Evolutionary conservation across 495 filamentous ascomycete species (phyloP).

Genomic region (Penicillium roqueforti): DNA sequence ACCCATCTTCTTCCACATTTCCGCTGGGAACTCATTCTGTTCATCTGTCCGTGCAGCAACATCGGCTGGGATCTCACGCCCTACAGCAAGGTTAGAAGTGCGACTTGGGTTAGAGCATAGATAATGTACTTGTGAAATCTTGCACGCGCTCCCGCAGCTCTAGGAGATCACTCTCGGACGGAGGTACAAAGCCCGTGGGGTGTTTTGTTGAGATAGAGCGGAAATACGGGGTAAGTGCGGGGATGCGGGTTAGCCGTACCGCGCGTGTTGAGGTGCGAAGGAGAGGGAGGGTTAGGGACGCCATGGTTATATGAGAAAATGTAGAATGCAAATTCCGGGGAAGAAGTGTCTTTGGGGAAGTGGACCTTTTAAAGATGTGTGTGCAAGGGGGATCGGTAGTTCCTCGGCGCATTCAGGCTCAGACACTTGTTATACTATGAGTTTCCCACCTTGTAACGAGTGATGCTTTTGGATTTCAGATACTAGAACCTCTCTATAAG

Average conservation of each 20-base stretch:
- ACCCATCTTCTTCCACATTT: conserved; percentile 93
- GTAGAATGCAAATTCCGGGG: conserved; percentile 1
- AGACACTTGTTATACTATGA: conserved; percentile 1
- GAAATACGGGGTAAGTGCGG: conserved; percentile 33
- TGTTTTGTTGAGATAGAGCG: conserved; percentile 66
- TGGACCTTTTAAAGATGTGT: conserved; percentile 13
- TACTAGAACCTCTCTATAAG: background rate
- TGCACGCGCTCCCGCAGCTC: conserved; percentile 89
- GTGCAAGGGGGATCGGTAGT: conserved; percentile 17
- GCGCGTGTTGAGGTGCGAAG: conserved; percentile 32
- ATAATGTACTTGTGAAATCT: conserved; percentile 68
- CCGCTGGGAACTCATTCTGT: conserved; percentile 78
- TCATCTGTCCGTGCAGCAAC: conserved; percentile 78
- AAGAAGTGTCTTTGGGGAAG: background rate
- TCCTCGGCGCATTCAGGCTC: conserved; percentile 21
- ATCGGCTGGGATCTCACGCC: conserved; percentile 68
- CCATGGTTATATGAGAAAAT: conserved; percentile 26
- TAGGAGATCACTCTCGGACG: conserved; percentile 66
- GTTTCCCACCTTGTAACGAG: background rate
- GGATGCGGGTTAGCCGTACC: conserved; percentile 27
- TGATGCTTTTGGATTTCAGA: background rate
- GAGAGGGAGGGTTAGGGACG: conserved; percentile 26
- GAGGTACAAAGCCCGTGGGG: conserved; percentile 75
- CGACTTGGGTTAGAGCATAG: background rate
- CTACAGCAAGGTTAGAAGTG: conserved; percentile 22